Conservation (phyloP, 2,329 filamentous ascomycete species). For the Hypoxylon sp. region DNA sequence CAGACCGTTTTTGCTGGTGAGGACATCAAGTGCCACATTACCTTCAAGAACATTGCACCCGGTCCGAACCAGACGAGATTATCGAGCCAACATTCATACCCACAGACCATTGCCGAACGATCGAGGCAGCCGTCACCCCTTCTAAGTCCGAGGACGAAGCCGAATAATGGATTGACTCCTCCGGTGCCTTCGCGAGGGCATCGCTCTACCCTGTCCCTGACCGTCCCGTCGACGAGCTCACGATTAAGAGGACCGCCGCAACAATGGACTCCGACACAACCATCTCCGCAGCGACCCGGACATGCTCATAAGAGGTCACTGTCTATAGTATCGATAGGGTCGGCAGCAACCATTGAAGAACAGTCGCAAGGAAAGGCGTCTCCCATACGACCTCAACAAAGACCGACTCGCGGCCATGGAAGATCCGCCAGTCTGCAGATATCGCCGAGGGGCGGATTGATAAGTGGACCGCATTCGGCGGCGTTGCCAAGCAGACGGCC, state of each 20-base stretch:
- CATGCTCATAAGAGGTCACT: conserved; percentile 80
- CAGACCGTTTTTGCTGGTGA: conserved; percentile 96
- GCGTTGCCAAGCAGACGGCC: conserved; percentile 57
- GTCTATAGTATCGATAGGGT: conserved; percentile 84
- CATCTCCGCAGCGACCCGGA: conserved; percentile 53
- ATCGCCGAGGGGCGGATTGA: conserved; percentile 61
- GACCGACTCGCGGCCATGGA: conserved; percentile 74
- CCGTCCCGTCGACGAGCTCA: conserved; percentile 60
- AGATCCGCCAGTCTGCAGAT: conserved; percentile 88
- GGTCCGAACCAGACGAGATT: conserved; percentile 53
- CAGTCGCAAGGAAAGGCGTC: conserved; percentile 58
- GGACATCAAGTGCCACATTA: conserved; percentile 94
- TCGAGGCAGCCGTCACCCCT: conserved; percentile 59
- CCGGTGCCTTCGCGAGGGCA: conserved; percentile 68
- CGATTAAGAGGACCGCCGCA: conserved; percentile 61
- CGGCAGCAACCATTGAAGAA: conserved; percentile 62
- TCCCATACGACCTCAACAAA: conserved; percentile 57
- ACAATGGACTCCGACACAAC: conserved; percentile 57
- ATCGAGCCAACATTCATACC: conserved; percentile 47
- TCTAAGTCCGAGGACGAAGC: conserved; percentile 57
- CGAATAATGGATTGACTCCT: conserved; percentile 60
- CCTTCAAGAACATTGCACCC: conserved; percentile 86
- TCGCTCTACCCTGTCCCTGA: conserved; percentile 75
- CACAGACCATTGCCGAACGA: conserved; percentile 53
- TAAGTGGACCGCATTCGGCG: conserved; percentile 60